A percentile compares a stretch with the other conserved stretches of the same genome.
phyloP scores from a whole-genome alignment of 148 eudicot genomes.

The Silene uniflora region DNA sequence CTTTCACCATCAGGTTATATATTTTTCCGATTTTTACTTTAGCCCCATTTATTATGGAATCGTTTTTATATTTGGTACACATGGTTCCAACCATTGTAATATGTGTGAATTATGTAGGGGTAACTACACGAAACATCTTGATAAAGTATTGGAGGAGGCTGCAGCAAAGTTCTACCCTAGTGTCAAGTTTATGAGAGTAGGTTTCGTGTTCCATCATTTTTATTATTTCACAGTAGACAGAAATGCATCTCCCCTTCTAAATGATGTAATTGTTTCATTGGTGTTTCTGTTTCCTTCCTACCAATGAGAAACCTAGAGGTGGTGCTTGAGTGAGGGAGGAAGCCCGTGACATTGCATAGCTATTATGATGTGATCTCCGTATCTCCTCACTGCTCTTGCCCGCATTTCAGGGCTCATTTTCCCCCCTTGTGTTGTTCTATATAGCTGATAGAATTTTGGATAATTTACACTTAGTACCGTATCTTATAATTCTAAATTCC shows the following conservation, averaged over 20 bases:
- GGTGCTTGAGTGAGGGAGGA: neutral
- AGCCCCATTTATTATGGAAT: neutral
- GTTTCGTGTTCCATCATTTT: slow-evolving; percentile 18
- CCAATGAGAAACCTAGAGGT: neutral
- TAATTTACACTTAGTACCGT: slow-evolving; percentile 7
- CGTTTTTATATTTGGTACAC: neutral
- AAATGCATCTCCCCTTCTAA: neutral
- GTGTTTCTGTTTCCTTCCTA: neutral
- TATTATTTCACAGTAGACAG: neutral
- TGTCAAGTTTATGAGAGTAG: slow-evolving; percentile 89
- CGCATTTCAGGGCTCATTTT: neutral
- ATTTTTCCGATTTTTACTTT: neutral
- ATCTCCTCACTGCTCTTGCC: neutral
- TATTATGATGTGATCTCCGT: neutral
- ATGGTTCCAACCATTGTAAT: slow-evolving; percentile 15
- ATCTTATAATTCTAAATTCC: slow-evolving; percentile 1
- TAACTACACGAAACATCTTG: slow-evolving; percentile 80
- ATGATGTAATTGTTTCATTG: neutral
- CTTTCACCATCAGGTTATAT: slow-evolving; percentile 78
- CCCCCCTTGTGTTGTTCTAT: neutral
- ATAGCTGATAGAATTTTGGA: neutral
- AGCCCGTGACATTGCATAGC: neutral
- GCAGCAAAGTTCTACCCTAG: slow-evolving; percentile 83
- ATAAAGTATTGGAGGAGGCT: slow-evolving; percentile 84
- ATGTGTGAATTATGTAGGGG: slow-evolving; percentile 41